Base-by-base conservation (phyloP, 768 basidiomycete species). In the Tylopilus cervinicoccineus region DNA sequence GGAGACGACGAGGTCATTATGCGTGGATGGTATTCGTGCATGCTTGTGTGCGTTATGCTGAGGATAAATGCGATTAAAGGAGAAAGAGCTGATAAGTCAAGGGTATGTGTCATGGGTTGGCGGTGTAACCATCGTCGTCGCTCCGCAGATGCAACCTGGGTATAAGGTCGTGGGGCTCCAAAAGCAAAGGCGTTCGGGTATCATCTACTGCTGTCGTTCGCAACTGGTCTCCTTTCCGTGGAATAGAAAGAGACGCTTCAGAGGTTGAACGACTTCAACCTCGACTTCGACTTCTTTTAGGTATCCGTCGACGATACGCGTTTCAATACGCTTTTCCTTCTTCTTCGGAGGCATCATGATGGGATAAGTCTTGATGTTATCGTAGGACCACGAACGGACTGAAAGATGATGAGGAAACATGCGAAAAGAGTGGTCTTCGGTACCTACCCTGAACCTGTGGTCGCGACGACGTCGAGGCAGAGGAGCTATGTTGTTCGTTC, bases 351-450 rank as follows among this genome's bases (percentile, higher is more conserved):
- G 67, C 51, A 63, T 63, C 65, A 66, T 72, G 50, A 80, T 69
- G 14, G 82, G 80, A 55, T 88, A 88, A 4, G 81, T 85, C 60
- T 75, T 77, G 52, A 85, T 64, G 54, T 83, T 83, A 57, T 86
- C 84, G 58, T 87, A 88, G 2, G 85, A 86, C 85, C 84, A 87
- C 3, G 86, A 81, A 24, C 83, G 83, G 12, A 70, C 85, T 86
- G 48, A 34, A 39, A 26, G n/a, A 17, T 7, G 0, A 33, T 62
- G 28, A 53, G 61, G 9, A 24, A 47, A 10, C 32, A 22, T 19
- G 58, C 13, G 4, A 11, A 10, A 51, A 28, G 38, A 20, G 23
- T 31, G 33, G 37, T 19, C 13, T 3, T 14, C 5, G 6, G 9
- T 19, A 50, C 81, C 61, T 58, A 84, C 83, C 77, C 68, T 83